Conservation (phyloP, 257 asterid species). For the Primulina huaijiensis region DNA sequence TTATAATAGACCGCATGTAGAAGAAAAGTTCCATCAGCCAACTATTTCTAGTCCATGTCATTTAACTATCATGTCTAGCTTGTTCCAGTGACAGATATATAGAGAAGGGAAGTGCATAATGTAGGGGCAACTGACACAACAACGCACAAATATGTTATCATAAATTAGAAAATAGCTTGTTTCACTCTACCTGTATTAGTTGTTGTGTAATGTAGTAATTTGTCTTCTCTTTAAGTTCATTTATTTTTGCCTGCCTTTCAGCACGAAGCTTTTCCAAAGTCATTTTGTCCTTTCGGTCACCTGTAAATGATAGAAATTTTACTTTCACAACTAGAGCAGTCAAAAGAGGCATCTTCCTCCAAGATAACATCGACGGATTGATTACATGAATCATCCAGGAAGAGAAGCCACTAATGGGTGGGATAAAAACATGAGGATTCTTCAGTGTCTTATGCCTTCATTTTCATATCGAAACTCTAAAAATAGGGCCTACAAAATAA, state of each 20-base stretch:
- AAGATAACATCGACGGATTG: background rate
- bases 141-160: background rate
- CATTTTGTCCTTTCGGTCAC: conserved; percentile 71
- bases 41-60: background rate
- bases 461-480: background rate
- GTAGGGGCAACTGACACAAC: background rate
- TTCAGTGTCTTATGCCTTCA: background rate
- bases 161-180: conserved; percentile 6
- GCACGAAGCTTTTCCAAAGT: conserved; percentile 72
- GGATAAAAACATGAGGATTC: background rate
- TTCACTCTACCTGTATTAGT: conserved; percentile 67
- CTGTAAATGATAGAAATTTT: conserved; percentile 30
- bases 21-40: background rate
- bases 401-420: background rate
- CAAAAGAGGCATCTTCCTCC: background rate
- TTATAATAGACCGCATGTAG: background rate
- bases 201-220: conserved; percentile 84
- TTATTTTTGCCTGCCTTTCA: conserved; percentile 81
- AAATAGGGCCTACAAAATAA: background rate
- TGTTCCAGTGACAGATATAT: conserved; percentile 1
- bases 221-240: conserved; percentile 89
- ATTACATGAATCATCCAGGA: background rate
- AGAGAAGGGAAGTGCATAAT: background rate
- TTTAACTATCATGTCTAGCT: background rate
- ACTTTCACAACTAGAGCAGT: background rate